Evolutionary conservation across 768 basidiomycete species (phyloP), one percentile per base, ranked within the genome.

Genomic region (Gloeopeniophorella convolvens): DNA sequence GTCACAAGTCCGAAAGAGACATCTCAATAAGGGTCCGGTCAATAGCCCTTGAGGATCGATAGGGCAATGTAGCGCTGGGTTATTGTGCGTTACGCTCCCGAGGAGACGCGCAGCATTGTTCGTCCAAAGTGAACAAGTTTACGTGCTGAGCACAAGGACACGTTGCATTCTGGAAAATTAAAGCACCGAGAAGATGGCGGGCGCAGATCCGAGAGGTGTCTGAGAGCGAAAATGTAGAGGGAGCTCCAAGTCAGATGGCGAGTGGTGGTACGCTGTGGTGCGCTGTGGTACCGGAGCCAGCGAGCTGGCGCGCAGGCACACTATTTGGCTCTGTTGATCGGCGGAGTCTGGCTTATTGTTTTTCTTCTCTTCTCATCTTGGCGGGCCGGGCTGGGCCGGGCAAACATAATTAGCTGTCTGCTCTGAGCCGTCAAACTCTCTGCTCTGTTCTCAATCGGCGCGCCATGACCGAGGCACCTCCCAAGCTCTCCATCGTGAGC

Each of bases 401-500:
- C n/a, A n/a, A n/a, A n/a, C n/a, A n/a, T n/a, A n/a, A n/a, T n/a
- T 20, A 40, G n/a, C 37, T 3, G 21, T 40, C 37, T 16, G 21
- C 10, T 12, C 42, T 11, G 15, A 15, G 27, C 26, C 7, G 12
- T 40, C 28, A 15, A 13, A 13, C 11, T 10, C 13, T 27, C 15
- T 43, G 24, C 42, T 13, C 26, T 26, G n/a, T 13, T 43, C 4
- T 15, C 23, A 43, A 30, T 10, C 33, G 23, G 40, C 20, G 36
- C 44, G 35, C 2, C 11, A 58, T 58, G 55, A 6, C 55, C 18
- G 50, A 58, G 33, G 10, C 39, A 3, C 16, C 32, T 26, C 42
- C 41, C 24, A 58, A 58, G 27, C 48, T 56, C 9, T 54, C 48
- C 30, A 56, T 58, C 48, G 57, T 58, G 42, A 48, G 57, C 21